A percentile compares a stretch with the other conserved stretches of the same genome.
Evolutionary conservation across 805 yeast genomes (phyloP).

Genomic region (Saccharomyces jurei): DNA sequence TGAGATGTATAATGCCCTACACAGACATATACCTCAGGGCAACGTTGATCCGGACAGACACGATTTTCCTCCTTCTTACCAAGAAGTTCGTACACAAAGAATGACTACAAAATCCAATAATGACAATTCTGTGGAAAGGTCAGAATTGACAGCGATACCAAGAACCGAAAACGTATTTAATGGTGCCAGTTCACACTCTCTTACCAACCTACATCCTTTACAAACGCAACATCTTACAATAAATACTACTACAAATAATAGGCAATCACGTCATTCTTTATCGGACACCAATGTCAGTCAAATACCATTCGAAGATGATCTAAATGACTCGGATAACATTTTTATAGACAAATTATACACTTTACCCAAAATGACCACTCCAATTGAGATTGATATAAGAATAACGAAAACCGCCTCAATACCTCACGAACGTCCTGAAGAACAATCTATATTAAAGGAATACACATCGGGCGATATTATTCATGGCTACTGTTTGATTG

Average conservation of each 20-base stretch:
- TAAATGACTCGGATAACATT: constrained; percentile 36
- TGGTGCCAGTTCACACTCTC: background rate
- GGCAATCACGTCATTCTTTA: background rate
- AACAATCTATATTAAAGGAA: constrained; percentile 42
- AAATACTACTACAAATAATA: background rate
- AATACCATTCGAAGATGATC: constrained; percentile 25
- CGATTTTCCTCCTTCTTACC: constrained; percentile 32
- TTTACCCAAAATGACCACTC: constrained; percentile 38
- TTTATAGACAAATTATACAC: constrained; percentile 45
- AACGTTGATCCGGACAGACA: constrained; percentile 26
- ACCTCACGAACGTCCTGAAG: constrained; percentile 39
- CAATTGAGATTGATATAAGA: constrained; percentile 40
- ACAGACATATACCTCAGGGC: constrained; percentile 36
- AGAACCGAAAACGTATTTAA: background rate
- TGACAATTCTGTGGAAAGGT: constrained; percentile 10
- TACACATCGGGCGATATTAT: constrained; percentile 62
- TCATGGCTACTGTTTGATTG: constrained; percentile 48
- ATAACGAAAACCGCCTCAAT: constrained; percentile 45
- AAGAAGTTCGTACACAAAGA: constrained; percentile 15
- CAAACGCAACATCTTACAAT: constrained; percentile 14
- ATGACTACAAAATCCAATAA: constrained; percentile 7
- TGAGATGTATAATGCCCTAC: constrained; percentile 51
- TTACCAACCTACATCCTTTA: constrained; percentile 11
- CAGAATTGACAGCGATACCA: background rate
- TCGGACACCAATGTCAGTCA: background rate